Percentiles rank a stretch among this genome's conserved stretches.
phyloP scores from a whole-genome alignment of 2,329 filamentous ascomycete genomes.

The Aspergillus neoniger region DNA sequence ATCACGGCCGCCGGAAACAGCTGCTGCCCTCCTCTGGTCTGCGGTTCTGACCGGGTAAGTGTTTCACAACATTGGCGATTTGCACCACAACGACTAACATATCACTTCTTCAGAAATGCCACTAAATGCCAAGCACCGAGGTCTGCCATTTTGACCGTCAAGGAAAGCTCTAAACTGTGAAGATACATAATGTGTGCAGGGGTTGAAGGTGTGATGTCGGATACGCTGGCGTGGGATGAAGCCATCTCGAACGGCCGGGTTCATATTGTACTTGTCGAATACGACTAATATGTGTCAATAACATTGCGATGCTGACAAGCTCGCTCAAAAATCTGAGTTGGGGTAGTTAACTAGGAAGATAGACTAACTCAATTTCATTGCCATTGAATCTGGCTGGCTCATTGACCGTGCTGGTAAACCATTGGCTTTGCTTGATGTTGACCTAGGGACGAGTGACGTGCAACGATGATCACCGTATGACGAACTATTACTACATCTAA shows the following conservation, averaged over 20 bases:
- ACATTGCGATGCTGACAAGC: background rate
- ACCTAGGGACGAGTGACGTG: no score
- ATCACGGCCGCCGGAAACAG: conserved; percentile 1
- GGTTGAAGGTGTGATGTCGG: background rate
- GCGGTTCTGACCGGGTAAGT: conserved; percentile 17
- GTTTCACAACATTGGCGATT: accelerated
- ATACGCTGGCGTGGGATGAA: background rate
- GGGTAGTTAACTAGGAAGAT: no score
- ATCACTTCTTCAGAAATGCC: background rate
- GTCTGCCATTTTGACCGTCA: background rate
- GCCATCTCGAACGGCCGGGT: background rate
- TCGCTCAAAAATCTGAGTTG: background rate
- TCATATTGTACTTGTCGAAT: conserved; percentile 4
- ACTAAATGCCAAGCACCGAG: background rate
- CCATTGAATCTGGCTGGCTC: no score
- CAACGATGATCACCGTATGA: no score
- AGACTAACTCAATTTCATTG: no score
- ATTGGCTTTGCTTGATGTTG: no score
- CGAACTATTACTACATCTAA: no score
- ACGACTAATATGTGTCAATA: conserved; percentile 6
- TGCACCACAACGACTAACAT: background rate
- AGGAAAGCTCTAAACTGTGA: background rate
- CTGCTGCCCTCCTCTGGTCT: conserved; percentile 17
- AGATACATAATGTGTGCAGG: background rate
- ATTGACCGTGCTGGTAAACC: no score